Evolutionary conservation across 306 rosid species (phyloP), one percentile per base, ranked within the genome.

Genomic region (Prunus davidiana): DNA sequence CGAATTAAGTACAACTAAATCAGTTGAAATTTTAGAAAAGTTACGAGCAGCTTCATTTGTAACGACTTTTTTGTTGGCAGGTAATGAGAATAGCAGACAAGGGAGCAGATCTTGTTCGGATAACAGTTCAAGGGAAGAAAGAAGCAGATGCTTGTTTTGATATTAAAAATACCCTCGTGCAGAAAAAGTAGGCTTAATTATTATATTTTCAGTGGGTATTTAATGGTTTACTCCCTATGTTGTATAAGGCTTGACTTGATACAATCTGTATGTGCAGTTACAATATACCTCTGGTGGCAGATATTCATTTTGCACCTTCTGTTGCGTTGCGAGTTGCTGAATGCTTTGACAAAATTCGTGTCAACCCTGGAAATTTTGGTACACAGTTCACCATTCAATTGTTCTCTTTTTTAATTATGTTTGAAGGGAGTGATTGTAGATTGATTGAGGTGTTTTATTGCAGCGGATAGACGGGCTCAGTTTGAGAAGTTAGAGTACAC

Each of bases 381-480:
- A 85, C 15, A 81, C 70, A 50, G 46, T 58, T 78, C 72, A 14
- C 73, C 10, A 16, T 78, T 71, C 67, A 19, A 64, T 67, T 22
- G 24, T 55, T 55, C 19, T 18, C 3, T 69, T 32, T 79, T 12
- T 30, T 5, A 34, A 15, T 18, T 65, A 4, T 13, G 63, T 10
- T 24, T 55, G 47, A 61, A 72, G 46, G 58, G 15, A 67, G 38
- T 60, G 61, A 25, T 67, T 80, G 82, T 78, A 74, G 71, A 57
- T 76, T 82, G 54, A 81, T 57, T 43, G 57, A 83, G 76, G 65
- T 74, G 71, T 74, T 79, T 79, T 64, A 72, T 74, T 76, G 68
- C 92, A 95, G 99, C 99, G 79, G 99, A 95, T 79, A 92, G 99
- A 78, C 89, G 99, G 61, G 99, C 99, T 87, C 99, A 92, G 73